Conservation (phyloP, 2,329 filamentous ascomycete genomes). For the Dactylellina sp. region DNA sequence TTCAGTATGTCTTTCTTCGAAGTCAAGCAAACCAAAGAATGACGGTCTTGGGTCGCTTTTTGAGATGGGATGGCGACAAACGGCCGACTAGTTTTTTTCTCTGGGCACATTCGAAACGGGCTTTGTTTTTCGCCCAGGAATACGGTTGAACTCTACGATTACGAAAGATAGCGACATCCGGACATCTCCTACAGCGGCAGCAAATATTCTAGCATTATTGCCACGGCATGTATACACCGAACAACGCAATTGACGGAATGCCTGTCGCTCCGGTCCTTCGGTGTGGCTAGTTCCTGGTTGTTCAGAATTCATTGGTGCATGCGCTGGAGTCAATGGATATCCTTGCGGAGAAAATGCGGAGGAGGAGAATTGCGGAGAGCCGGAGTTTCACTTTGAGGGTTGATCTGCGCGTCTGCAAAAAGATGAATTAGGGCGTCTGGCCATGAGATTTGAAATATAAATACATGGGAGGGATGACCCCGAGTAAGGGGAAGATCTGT, state of each 20-base stretch:
- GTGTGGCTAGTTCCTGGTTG: constrained; percentile 22
- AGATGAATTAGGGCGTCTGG: not conserved
- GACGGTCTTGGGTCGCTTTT: constrained; percentile 13
- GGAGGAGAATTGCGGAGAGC: constrained; percentile 20
- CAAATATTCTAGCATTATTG: too few species aligned
- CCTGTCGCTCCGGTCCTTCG: not conserved
- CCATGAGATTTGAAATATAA: constrained; percentile 25
- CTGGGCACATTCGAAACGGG: constrained; percentile 1
- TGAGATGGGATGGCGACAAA: not conserved
- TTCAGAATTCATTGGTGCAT: constrained; percentile 1
- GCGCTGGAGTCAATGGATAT: constrained; percentile 12
- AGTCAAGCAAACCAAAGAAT: constrained; percentile 1
- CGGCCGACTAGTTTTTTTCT: constrained; percentile 7
- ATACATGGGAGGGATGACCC: constrained; percentile 22
- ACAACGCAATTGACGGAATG: constrained; percentile 29
- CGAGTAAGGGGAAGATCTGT: constrained; percentile 3
- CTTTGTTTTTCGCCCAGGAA: not conserved
- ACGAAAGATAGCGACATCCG: not conserved
- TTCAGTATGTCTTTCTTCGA: not conserved
- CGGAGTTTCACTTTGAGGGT: not conserved
- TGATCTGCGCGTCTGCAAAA: not conserved
- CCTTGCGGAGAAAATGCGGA: constrained; percentile 54
- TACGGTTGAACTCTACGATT: constrained; percentile 17
- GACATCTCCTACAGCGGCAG: constrained; percentile 8
- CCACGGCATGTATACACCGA: not conserved